phyloP scores from a whole-genome alignment of 768 basidiomycete species.

The Phylloporus arenicola region DNA sequence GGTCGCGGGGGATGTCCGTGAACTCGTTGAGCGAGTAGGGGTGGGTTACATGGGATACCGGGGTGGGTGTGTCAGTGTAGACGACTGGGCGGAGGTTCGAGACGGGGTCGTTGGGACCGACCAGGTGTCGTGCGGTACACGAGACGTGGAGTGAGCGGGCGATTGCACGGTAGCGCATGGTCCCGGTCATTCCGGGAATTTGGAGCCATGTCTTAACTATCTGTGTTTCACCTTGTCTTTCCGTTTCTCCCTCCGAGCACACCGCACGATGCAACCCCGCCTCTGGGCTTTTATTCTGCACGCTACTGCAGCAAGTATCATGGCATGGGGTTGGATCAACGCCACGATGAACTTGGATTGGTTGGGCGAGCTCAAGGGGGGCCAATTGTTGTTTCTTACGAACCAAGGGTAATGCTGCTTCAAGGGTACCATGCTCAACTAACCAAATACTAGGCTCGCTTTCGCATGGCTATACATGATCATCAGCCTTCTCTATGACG shows the following conservation, averaged over 20 bases:
- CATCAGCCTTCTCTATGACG: conserved; percentile 36
- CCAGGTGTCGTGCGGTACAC: conserved; percentile 32
- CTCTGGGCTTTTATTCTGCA: conserved; percentile 27
- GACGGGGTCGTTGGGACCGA: conserved; percentile 73
- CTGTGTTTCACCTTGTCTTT: too few relatives aligned
- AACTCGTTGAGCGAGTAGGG: conserved; percentile 82
- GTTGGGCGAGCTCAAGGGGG: conserved; percentile 50
- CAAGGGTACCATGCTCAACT: not conserved
- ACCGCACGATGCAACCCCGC: conserved; percentile 10
- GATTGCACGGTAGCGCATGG: too few relatives aligned
- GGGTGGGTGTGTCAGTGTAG: conserved; percentile 53
- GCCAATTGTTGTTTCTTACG: conserved; percentile 69
- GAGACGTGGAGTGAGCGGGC: conserved; percentile 20
- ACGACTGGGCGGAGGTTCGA: conserved; percentile 77
- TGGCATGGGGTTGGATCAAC: conserved; percentile 34
- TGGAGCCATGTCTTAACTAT: too few relatives aligned
- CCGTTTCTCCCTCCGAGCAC: not conserved
- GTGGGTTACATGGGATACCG: conserved; percentile 35
- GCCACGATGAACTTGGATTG: conserved; percentile 15
- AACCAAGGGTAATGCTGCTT: conserved; percentile 52
- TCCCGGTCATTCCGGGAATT: too few relatives aligned
- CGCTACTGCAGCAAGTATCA: conserved; percentile 25
- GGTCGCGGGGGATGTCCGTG: conserved; percentile 29
- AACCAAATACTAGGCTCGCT: conserved; percentile 19
- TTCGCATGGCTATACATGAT: conserved; percentile 39